Percentiles rank a stretch among this genome's conserved stretches.
These are phyloP conservation scores for Leishmania braziliensis DNA, from an alignment of 208 protist species.

Conservation along the genomic window DNA sequence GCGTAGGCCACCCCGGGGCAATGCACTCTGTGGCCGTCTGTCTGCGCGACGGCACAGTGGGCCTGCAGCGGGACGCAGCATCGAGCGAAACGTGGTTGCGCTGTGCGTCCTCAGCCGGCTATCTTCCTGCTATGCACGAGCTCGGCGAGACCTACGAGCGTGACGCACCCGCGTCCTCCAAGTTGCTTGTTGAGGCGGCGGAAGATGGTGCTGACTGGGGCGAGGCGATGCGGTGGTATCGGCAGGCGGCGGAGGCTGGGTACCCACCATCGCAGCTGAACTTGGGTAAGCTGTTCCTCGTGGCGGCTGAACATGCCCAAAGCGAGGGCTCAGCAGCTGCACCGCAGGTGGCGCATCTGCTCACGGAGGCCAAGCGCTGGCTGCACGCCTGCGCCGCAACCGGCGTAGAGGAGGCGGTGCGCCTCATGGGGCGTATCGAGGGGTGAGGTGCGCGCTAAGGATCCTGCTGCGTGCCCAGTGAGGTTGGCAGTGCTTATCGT, in stretches of 20 bases:
- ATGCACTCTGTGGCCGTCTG: constrained; percentile 71
- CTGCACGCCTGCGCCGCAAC: constrained; percentile 54
- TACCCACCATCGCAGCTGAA: constrained; percentile 76
- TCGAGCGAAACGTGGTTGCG: constrained; percentile 68
- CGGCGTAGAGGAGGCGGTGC: constrained; percentile 63
- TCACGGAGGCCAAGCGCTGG: constrained; percentile 46
- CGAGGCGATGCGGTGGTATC: constrained; percentile 73
- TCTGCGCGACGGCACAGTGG: constrained; percentile 59
- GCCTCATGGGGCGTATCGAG: constrained; percentile 45
- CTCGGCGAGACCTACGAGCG: constrained; percentile 71
- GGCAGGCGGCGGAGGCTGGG: constrained; percentile 48
- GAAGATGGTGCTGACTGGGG: constrained; percentile 67
- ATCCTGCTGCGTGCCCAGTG: too few species aligned
- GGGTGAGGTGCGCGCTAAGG: not conserved
- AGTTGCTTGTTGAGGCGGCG: too few species aligned
- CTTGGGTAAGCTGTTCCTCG: constrained; percentile 73
- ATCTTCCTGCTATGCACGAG: constrained; percentile 85
- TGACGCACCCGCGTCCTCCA: constrained; percentile 28
- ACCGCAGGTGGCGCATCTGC: constrained; percentile 29
- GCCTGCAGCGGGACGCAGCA: constrained; percentile 40
- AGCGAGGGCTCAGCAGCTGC: constrained; percentile 3
- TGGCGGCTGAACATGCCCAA: constrained; percentile 38
- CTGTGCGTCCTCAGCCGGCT: constrained; percentile 55
- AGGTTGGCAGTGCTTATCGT: not conserved
- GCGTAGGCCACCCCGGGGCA: constrained; percentile 52